Base-by-base conservation (phyloP, 768 basidiomycete genomes). In the Termitomyces sp. region DNA sequence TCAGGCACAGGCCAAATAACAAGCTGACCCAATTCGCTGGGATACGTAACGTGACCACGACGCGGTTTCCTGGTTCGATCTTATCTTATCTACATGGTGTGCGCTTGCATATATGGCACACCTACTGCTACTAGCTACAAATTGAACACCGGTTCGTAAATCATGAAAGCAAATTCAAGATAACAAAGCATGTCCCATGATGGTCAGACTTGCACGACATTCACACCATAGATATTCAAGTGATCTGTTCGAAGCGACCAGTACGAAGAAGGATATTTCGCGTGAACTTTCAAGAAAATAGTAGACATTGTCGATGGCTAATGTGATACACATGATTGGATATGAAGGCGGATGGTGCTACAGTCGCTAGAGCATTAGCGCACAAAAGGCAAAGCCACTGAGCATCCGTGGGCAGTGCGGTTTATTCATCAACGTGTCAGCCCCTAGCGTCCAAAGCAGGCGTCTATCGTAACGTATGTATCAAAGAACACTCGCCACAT, bases 401-500 rank as follows among this genome's bases (percentile, higher is more conserved):
- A 30, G 22, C 46, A 27, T 13, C n/a, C 13, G 15, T 5, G 34
- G 20, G 24, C 20, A 44, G 39, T 44, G 57, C 31, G 20, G 16
- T 52, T 30, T 18, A 18, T 53, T 2, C 42, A 58, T 53, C 46
- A 58, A 18, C 46, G 44, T 54, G 15, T 54, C 52, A 58, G 46
- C 58, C 58, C 52, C 58, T 58, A 42, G 48, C 51, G 48, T 46
- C 46, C 50, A 37, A 36, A 34, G 34, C 22, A 16, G 7, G 58
- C 52, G 52, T 22, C 36, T 39, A 58, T 39, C 22, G 39, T 44
- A 30, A 42, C 27, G 8, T 34, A 22, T 36, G 36, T 30, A 54
- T 58, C 52, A 58, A 34, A 54, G 27, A 58, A 58, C 34, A 30
- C 49, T 44, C 42, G 37, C 44, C 52, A 54, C 58, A 47, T 41